Conservation (phyloP, 2,329 filamentous ascomycete species). For the Lasiodiplodia theobromae region DNA sequence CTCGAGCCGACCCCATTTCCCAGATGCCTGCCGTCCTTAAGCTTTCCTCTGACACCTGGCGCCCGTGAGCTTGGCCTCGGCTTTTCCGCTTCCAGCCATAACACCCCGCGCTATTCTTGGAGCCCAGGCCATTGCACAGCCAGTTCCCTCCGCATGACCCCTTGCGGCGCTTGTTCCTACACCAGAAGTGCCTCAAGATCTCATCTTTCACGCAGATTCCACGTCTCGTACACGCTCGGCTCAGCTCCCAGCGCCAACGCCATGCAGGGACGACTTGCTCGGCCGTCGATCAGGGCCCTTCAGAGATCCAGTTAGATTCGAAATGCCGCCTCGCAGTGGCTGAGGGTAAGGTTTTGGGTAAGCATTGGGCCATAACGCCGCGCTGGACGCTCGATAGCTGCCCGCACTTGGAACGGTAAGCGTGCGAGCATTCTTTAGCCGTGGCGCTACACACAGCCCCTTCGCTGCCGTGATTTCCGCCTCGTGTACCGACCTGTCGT, state of each 20-base stretch:
- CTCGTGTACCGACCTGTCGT: background rate
- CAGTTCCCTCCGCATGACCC: conserved; percentile 8
- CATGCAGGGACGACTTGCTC: conserved; percentile 4
- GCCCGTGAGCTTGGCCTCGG: conserved; percentile 9
- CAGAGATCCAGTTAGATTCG: conserved; percentile 24
- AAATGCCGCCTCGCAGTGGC: background rate
- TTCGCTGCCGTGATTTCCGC: conserved; percentile 5
- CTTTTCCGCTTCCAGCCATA: conserved; percentile 1
- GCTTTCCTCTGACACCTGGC: conserved; percentile 14
- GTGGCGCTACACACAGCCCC: conserved; percentile 23
- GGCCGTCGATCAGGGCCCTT: conserved; percentile 16
- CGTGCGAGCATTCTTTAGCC: conserved; percentile 16
- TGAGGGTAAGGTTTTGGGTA: background rate
- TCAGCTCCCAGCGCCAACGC: conserved; percentile 1
- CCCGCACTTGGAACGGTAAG: conserved; percentile 18
- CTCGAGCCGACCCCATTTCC: conserved; percentile 6
- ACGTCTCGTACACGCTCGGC: conserved; percentile 3
- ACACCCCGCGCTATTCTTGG: conserved; percentile 15
- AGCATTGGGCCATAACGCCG: background rate
- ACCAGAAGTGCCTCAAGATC: conserved; percentile 9
- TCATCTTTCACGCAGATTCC: too few species aligned
- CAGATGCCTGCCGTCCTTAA: background rate
- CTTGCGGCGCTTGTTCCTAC: conserved; percentile 12
- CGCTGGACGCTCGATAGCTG: conserved; percentile 8
- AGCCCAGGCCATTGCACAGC: conserved; percentile 4